Percentiles rank a stretch among this genome's conserved stretches.
phyloP scores from a whole-genome alignment of 2,329 filamentous ascomycete species.

The Penicillium olsonii region DNA sequence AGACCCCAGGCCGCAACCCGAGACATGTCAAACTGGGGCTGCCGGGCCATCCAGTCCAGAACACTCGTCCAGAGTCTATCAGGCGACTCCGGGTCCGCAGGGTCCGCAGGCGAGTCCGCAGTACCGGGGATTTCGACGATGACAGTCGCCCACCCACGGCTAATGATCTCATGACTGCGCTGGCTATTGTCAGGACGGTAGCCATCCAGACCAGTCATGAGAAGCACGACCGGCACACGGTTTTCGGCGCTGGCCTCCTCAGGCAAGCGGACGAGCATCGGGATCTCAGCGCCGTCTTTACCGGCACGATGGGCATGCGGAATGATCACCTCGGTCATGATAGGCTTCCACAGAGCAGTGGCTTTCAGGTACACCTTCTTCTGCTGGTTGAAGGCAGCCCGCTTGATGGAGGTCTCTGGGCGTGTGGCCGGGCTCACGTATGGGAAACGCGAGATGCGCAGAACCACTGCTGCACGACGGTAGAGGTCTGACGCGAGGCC shows the following conservation, averaged over 20 bases:
- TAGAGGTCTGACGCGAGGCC: slow-evolving; percentile 63
- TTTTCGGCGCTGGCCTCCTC: slow-evolving; percentile 41
- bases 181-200: slow-evolving; percentile 57
- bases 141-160: slow-evolving; percentile 64
- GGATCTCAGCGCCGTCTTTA: slow-evolving; percentile 59
- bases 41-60: slow-evolving; percentile 59
- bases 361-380: slow-evolving; percentile 66
- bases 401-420: slow-evolving; percentile 49
- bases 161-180: slow-evolving; percentile 62
- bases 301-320: slow-evolving; percentile 56
- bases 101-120: slow-evolving; percentile 66
- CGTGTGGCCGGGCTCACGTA: slow-evolving; percentile 32
- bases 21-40: slow-evolving; percentile 57
- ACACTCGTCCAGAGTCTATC: slow-evolving; percentile 66
- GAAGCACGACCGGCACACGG: slow-evolving; percentile 55
- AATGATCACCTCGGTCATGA: slow-evolving; percentile 63
- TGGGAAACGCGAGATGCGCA: slow-evolving; percentile 73
- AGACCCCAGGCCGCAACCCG: slow-evolving; percentile 65
- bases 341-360: slow-evolving; percentile 54
- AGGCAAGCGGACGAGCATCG: slow-evolving; percentile 66
- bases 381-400: slow-evolving; percentile 65
- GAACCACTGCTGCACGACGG: slow-evolving; percentile 71
- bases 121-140: slow-evolving; percentile 68
- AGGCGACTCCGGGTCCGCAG: slow-evolving; percentile 58
- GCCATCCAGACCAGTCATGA: slow-evolving; percentile 61